Conservation (phyloP, 1,284 basidiomycete species). For the Mycena citricolor region DNA sequence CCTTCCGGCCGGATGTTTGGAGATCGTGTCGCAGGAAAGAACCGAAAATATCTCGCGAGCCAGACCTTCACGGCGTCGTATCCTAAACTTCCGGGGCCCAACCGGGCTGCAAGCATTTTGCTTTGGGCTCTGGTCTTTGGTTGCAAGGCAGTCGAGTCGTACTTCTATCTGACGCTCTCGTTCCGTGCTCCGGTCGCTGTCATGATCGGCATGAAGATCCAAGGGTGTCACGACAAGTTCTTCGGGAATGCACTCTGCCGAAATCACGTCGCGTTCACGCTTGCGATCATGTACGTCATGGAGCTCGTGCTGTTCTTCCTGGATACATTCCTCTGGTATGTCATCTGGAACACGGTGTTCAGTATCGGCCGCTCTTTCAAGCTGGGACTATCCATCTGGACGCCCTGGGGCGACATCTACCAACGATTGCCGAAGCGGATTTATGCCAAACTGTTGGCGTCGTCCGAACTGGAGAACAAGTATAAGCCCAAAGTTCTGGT, state of each 20-base stretch:
- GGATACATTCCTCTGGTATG: slow-evolving; percentile 97
- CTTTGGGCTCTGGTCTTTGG: slow-evolving; percentile 91
- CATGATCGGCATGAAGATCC: slow-evolving; percentile 93
- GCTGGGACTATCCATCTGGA: slow-evolving; percentile 93
- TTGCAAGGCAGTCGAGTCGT: slow-evolving; percentile 93
- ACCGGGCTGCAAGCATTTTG: slow-evolving; percentile 70
- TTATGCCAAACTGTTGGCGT: slow-evolving; percentile 90
- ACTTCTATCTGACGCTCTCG: slow-evolving; percentile 94
- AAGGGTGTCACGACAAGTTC: slow-evolving; percentile 80
- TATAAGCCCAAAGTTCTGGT: slow-evolving; percentile 98
- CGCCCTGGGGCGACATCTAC: slow-evolving; percentile 95
- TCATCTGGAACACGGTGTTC: slow-evolving; percentile 96
- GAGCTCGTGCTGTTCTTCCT: slow-evolving; percentile 93
- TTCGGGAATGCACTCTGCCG: slow-evolving; percentile 80
- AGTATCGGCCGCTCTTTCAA: slow-evolving; percentile 88
- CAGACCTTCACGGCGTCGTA: slow-evolving; percentile 97
- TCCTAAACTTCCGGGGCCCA: slow-evolving; percentile 59
- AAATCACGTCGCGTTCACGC: slow-evolving; percentile 89
- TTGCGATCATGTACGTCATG: slow-evolving; percentile 97
- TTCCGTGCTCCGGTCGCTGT: slow-evolving; percentile 87
- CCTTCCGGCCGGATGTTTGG: slow-evolving; percentile 94
- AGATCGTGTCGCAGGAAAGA: slow-evolving; percentile 89
- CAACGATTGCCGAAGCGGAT: slow-evolving; percentile 92
- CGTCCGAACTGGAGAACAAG: slow-evolving; percentile 91
- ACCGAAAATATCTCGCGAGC: slow-evolving; percentile 85